These are phyloP conservation scores for Gastroboletus turbinatus DNA, from an alignment of 1,284 basidiomycete genomes.

Conservation along the genomic window DNA sequence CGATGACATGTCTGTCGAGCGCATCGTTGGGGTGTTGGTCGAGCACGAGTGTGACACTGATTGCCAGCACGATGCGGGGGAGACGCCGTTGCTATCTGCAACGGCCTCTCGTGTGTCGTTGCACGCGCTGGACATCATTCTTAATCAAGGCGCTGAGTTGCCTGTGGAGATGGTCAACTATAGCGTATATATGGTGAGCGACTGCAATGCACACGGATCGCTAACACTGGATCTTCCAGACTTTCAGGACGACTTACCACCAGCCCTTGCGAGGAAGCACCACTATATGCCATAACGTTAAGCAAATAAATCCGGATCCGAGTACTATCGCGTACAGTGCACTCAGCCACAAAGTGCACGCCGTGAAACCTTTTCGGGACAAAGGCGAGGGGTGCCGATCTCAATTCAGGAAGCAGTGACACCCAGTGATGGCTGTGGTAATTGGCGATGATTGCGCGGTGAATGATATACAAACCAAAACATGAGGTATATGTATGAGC, in stretches of 20 bases:
- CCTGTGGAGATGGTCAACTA: no score
- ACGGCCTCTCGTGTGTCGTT: no score
- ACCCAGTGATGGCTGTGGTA: neutral
- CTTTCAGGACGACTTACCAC: neutral
- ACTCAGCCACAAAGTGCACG: neutral
- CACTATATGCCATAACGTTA: neutral
- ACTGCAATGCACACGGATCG: no score
- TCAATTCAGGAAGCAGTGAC: neutral
- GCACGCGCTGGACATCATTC: no score
- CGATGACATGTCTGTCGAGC: no score
- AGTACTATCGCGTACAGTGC: neutral
- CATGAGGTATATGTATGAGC: conserved; percentile 1
- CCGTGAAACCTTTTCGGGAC: neutral
- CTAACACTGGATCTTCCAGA: neutral
- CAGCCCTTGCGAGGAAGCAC: neutral
- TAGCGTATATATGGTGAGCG: no score
- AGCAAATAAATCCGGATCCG: no score
- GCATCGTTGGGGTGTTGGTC: no score
- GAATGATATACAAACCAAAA: conserved; percentile 10
- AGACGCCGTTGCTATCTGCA: no score
- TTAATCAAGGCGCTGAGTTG: no score
- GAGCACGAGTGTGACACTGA: no score
- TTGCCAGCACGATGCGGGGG: no score
- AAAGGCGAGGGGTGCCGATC: neutral
- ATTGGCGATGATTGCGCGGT: neutral